A percentile compares a stretch with the other conserved stretches of the same genome.
These are phyloP conservation scores for Citrullus amarus DNA, from an alignment of 306 rosid genomes.

Conservation along the genomic window DNA sequence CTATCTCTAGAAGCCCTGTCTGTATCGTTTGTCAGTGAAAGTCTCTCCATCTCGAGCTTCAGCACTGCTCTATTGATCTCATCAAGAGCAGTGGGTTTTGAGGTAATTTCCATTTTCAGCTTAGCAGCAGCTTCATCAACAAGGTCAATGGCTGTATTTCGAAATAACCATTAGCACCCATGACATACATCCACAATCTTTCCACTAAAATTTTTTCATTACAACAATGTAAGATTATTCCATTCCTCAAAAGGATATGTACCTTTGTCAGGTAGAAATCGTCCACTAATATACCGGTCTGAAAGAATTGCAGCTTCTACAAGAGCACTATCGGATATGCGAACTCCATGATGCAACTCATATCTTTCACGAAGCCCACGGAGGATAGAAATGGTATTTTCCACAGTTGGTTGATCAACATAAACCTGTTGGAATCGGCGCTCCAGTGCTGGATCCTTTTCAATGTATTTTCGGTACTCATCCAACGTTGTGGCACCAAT, in stretches of 20 bases:
- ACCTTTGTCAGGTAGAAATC: conserved; percentile 99
- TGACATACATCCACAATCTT: not conserved
- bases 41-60: conserved; percentile 96
- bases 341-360: conserved; percentile 97
- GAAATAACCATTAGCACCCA: conserved; percentile 12
- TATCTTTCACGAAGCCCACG: conserved; percentile 96
- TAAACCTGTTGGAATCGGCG: conserved; percentile 97
- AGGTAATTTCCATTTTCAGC: conserved; percentile 95
- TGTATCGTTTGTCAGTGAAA: conserved; percentile 80
- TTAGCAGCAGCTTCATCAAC: conserved; percentile 99
- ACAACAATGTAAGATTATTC: not conserved
- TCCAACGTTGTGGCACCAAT: conserved; percentile 96
- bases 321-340: conserved; percentile 92
- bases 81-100: conserved; percentile 92
- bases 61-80: conserved; percentile 91
- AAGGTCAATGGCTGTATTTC: conserved; percentile 77
- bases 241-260: not conserved
- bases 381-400: conserved; percentile 75
- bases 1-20: conserved; percentile 88
- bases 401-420: conserved; percentile 92
- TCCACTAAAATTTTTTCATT: not conserved
- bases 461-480: conserved; percentile 89
- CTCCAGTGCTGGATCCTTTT: conserved; percentile 97
- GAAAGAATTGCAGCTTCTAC: conserved; percentile 97
- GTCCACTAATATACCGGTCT: conserved; percentile 94